These are phyloP conservation scores for Rhododendron molle DNA, from an alignment of 148 eudicot species.

Conservation along the genomic window DNA sequence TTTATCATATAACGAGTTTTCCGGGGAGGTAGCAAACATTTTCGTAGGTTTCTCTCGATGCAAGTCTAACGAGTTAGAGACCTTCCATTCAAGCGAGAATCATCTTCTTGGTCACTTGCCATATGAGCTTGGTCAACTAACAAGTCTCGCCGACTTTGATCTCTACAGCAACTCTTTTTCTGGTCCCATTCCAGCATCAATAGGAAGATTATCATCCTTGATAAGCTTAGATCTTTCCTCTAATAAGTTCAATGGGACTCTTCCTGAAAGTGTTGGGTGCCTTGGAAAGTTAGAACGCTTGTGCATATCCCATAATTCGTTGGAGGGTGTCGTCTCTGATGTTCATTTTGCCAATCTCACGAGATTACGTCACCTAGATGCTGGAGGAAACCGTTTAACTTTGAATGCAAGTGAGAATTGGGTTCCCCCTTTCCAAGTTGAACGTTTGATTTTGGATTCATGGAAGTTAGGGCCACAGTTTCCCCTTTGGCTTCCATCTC, in stretches of 20 bases:
- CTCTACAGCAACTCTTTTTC: not conserved
- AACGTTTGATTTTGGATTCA: not conserved
- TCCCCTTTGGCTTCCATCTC: not conserved
- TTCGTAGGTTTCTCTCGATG: too few species aligned
- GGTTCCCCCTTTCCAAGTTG: slow-evolving; percentile 21
- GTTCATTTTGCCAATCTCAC: slow-evolving; percentile 6
- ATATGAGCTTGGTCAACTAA: not conserved
- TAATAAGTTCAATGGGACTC: slow-evolving; percentile 2
- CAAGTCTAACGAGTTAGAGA: not conserved
- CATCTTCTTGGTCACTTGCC: not conserved
- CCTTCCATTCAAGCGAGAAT: not conserved
- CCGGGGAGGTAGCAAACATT: too few species aligned
- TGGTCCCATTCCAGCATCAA: not conserved
- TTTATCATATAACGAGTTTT: too few species aligned
- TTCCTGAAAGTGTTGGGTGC: slow-evolving; percentile 11
- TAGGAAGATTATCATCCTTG: not conserved
- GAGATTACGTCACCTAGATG: not conserved
- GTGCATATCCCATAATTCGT: not conserved
- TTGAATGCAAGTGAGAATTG: slow-evolving; percentile 7
- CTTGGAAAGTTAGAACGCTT: not conserved
- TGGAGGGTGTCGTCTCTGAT: slow-evolving; percentile 15
- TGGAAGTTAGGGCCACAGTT: not conserved
- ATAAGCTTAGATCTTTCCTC: not conserved
- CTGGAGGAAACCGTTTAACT: slow-evolving; percentile 4
- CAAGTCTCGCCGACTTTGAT: not conserved